These are phyloP conservation scores for Guillardia theta DNA, from an alignment of 78 protist species.

Conservation along the genomic window DNA sequence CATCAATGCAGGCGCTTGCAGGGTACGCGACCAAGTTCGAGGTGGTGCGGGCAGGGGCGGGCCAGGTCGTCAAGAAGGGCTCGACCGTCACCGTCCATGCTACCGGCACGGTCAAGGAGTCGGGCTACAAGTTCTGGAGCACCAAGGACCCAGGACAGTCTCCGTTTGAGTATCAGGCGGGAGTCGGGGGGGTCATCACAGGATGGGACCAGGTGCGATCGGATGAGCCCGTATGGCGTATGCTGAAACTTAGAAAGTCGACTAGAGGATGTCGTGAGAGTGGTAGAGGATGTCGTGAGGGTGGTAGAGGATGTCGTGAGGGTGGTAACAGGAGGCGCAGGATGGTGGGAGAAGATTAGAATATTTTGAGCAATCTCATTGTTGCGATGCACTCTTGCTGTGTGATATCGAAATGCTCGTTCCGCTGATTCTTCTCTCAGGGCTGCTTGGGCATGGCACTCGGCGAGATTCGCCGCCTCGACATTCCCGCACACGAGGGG, in stretches of 20 bases:
- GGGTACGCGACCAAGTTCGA: neutral
- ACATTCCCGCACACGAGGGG: slow-evolving; percentile 20
- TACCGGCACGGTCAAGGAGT: slow-evolving; percentile 41
- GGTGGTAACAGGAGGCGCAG: no score
- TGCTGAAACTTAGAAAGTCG: no score
- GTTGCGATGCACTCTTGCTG: no score
- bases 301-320: no score
- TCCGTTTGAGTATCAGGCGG: slow-evolving; percentile 17
- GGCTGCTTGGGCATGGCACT: neutral
- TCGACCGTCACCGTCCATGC: slow-evolving; percentile 35
- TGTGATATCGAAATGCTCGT: no score
- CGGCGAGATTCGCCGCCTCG: slow-evolving; percentile 1
- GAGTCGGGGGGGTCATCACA: neutral
- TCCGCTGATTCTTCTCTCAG: no score
- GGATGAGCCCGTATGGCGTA: no score
- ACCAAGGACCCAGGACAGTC: neutral
- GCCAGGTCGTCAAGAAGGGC: neutral
- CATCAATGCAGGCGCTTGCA: neutral
- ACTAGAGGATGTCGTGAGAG: no score
- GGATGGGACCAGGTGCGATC: slow-evolving; percentile 20
- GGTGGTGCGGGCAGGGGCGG: neutral
- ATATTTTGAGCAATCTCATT: no score
- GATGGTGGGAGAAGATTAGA: no score
- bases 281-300: no score
- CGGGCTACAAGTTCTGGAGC: slow-evolving; percentile 40